Evolutionary conservation across 2,329 filamentous ascomycete species (phyloP).

Genomic region (Penicillium crustosum): DNA sequence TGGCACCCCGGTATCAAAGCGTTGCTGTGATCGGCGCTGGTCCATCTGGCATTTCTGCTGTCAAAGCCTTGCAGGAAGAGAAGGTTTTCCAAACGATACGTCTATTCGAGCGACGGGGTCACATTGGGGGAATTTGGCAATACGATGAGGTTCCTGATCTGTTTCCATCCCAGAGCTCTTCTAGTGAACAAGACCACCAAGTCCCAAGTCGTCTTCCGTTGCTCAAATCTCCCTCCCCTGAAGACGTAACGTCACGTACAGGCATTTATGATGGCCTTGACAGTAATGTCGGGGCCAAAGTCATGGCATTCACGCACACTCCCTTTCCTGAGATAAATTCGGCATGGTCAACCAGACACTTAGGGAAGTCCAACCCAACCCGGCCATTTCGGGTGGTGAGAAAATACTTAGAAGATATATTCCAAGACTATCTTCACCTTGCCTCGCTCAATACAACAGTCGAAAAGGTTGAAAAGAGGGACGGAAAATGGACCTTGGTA

Average conservation of each 20-base stretch:
- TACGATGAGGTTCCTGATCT: conserved; percentile 29
- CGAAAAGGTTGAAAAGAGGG: conserved; percentile 25
- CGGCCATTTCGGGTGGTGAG: conserved; percentile 27
- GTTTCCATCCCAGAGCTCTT: conserved; percentile 17
- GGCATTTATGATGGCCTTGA: conserved; percentile 26
- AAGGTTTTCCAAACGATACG: conserved; percentile 33
- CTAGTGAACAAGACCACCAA: not conserved
- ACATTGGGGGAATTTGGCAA: conserved; percentile 35
- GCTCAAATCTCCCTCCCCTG: conserved; percentile 15
- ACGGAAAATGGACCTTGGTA: conserved; percentile 32
- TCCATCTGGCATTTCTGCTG: conserved; percentile 32
- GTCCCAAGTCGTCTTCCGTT: conserved; percentile 21
- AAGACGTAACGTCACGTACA: conserved; percentile 27
- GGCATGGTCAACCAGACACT: conserved; percentile 18
- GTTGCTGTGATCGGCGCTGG: conserved; percentile 27
- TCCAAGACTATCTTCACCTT: conserved; percentile 28
- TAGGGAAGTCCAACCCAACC: conserved; percentile 25
- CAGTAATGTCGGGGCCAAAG: conserved; percentile 31
- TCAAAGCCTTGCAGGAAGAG: conserved; percentile 33
- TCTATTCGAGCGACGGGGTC: conserved; percentile 35
- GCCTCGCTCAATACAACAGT: conserved; percentile 36
- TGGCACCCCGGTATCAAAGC: conserved; percentile 12
- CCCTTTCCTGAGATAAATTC: conserved; percentile 28
- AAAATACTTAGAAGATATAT: conserved; percentile 27
- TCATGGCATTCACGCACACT: conserved; percentile 32